Conservation (phyloP, 108 stramenopile genomes). For the Pelagomonas calceolata region DNA sequence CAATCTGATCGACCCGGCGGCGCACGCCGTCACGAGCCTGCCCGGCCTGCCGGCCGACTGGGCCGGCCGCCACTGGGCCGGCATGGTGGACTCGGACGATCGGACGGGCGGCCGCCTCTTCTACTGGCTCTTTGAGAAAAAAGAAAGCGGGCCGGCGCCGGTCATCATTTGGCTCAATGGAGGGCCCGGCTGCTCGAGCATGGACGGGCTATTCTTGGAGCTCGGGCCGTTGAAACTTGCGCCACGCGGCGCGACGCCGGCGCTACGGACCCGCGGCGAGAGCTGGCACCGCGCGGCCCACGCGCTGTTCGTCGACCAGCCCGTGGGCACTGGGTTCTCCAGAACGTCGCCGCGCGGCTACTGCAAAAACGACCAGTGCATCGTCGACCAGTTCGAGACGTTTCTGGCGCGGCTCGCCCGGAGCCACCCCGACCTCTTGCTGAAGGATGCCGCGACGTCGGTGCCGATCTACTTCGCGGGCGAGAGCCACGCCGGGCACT, state of each 20-base stretch:
- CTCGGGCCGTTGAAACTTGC: conserved; percentile 91
- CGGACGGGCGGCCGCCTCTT: conserved; percentile 17
- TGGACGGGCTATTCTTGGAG: conserved; percentile 78
- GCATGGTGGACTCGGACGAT: conserved; percentile 18
- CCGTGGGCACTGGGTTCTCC: conserved; percentile 88
- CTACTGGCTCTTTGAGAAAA: conserved; percentile 29
- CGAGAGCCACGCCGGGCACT: conserved; percentile 88
- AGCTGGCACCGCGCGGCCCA: conserved; percentile 87
- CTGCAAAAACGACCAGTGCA: conserved; percentile 40
- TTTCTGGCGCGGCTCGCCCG: too few relatives aligned
- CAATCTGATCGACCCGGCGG: too few relatives aligned
- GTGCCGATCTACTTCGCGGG: conserved; percentile 28
- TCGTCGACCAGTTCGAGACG: too few relatives aligned
- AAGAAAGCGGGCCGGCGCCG: conserved; percentile 15
- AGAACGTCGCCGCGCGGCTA: conserved; percentile 64
- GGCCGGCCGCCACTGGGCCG: conserved; percentile 22
- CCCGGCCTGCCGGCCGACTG: conserved; percentile 22
- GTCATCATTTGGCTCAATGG: conserved; percentile 36
- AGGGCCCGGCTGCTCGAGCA: conserved; percentile 60
- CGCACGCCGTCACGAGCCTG: conserved; percentile 25
- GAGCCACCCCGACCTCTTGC: too few relatives aligned
- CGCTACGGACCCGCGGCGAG: too few relatives aligned
- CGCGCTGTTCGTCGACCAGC: conserved; percentile 93
- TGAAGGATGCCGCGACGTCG: too few relatives aligned
- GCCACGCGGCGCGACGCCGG: too few relatives aligned